Conservation (phyloP, 1,284 basidiomycete species). For the Chondrostereum purpureum region DNA sequence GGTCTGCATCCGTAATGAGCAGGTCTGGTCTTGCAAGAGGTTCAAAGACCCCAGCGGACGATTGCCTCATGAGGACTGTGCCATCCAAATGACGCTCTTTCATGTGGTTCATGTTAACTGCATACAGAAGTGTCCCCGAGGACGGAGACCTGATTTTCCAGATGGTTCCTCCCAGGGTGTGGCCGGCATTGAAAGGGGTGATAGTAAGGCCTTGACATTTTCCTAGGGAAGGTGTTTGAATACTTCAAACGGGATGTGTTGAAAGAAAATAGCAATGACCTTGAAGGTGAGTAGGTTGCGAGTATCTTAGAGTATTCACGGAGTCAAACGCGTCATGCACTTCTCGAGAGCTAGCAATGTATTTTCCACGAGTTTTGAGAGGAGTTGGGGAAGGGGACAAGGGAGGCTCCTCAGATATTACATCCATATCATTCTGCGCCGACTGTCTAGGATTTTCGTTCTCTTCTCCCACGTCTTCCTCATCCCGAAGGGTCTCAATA, state of each 20-base stretch:
- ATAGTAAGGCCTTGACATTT: conserved; percentile 90
- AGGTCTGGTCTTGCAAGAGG: conserved; percentile 85
- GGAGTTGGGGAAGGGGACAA: conserved; percentile 12
- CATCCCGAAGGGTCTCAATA: conserved; percentile 71
- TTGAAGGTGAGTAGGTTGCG: conserved; percentile 92
- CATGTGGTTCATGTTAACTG: conserved; percentile 96
- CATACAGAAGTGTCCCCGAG: conserved; percentile 92
- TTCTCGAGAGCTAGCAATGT: conserved; percentile 73
- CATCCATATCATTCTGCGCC: conserved; percentile 15
- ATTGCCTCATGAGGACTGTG: conserved; percentile 74
- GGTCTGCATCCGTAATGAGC: conserved; percentile 89
- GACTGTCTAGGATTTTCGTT: conserved; percentile 19
- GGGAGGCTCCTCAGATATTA: conserved; percentile 22
- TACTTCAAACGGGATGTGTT: neutral
- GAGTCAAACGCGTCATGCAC: conserved; percentile 94
- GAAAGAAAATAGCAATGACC: conserved; percentile 45
- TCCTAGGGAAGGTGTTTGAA: conserved; percentile 39
- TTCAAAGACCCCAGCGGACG: conserved; percentile 76
- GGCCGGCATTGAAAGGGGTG: conserved; percentile 94
- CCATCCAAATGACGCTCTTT: conserved; percentile 94
- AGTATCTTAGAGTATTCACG: conserved; percentile 89
- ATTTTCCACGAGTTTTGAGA: conserved; percentile 38
- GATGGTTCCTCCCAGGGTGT: conserved; percentile 93
- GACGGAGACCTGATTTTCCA: conserved; percentile 98
- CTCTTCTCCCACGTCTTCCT: conserved; percentile 57